Conservation (phyloP, 2,329 filamentous ascomycete genomes). For the Beauveria bassiana region DNA sequence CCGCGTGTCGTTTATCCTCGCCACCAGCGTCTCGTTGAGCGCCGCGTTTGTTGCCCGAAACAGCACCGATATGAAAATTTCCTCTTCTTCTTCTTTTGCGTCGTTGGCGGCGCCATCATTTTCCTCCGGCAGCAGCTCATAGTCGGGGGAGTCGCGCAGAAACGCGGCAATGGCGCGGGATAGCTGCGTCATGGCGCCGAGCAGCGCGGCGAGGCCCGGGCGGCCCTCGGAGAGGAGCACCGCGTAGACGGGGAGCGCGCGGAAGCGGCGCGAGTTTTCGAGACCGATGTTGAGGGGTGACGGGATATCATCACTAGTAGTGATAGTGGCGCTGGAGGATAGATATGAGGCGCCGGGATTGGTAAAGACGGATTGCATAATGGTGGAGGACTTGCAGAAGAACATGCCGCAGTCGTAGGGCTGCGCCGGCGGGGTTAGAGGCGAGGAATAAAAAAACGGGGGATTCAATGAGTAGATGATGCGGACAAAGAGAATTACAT, state of each 20-base stretch:
- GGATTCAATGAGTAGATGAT: neutral
- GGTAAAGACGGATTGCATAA: conserved; percentile 58
- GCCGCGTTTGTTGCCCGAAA: conserved; percentile 60
- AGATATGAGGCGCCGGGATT: conserved; percentile 87
- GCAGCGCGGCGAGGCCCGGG: conserved; percentile 59
- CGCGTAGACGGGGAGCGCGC: conserved; percentile 83
- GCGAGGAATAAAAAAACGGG: neutral
- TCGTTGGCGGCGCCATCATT: neutral
- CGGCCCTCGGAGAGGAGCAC: conserved; percentile 68
- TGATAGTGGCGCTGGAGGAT: conserved; percentile 26
- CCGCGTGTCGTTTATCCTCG: conserved; percentile 63
- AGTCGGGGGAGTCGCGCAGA: conserved; percentile 52
- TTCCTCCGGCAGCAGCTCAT: conserved; percentile 54
- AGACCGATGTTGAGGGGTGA: conserved; percentile 81
- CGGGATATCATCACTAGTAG: conserved; percentile 41
- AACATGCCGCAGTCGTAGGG: conserved; percentile 93
- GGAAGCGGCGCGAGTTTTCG: conserved; percentile 86
- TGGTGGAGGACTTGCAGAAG: conserved; percentile 57
- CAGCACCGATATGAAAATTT: conserved; percentile 59
- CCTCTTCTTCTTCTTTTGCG: conserved; percentile 29
- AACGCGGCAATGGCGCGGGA: conserved; percentile 60
- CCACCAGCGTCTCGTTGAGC: conserved; percentile 60
- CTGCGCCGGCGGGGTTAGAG: conserved; percentile 23
- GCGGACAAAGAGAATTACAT: conserved; percentile 22
- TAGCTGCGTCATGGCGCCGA: conserved; percentile 64